Conservation (phyloP, 129 eudicot genomes). For the Centrapalus pauciflorus region DNA sequence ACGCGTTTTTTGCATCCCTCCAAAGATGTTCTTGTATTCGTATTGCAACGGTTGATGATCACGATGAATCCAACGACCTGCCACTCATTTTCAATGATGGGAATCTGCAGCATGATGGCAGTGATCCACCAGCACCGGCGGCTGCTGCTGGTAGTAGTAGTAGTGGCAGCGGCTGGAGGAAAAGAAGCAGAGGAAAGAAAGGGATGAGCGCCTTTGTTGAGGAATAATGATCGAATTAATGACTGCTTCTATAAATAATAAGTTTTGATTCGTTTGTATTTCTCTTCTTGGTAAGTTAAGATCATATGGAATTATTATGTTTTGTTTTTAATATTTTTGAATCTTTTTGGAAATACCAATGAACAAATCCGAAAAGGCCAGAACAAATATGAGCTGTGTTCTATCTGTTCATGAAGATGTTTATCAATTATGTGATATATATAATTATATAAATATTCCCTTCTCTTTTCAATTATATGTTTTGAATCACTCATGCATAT, state of each 20-base stretch:
- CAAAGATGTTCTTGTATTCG: constrained; percentile 60
- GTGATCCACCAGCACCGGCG: neutral
- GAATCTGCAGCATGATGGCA: constrained; percentile 24
- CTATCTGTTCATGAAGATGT: constrained; percentile 16
- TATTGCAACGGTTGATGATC: constrained; percentile 45
- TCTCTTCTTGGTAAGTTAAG: constrained; percentile 17
- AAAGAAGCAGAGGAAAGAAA: constrained; percentile 32
- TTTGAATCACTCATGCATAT: neutral
- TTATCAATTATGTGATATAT: constrained; percentile 14
- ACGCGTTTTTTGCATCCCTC: constrained; percentile 52
- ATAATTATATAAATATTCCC: neutral
- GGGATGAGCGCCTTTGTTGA: constrained; percentile 13
- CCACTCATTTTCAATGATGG: constrained; percentile 42
- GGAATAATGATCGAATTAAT: constrained; percentile 11
- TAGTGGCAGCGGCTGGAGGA: constrained; percentile 6
- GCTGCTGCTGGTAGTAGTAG: neutral
- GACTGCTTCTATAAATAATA: neutral
- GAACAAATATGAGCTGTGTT: constrained; percentile 32
- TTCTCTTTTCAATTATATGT: constrained; percentile 2
- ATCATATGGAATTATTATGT: constrained; percentile 11
- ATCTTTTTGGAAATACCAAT: constrained; percentile 29
- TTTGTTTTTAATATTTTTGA: neutral
- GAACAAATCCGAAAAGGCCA: constrained; percentile 25
- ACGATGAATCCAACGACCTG: constrained; percentile 39
- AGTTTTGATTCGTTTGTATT: constrained; percentile 12